Conservation (phyloP, 192 early-diverging fungal genomes). For the Coemansia sp. region DNA sequence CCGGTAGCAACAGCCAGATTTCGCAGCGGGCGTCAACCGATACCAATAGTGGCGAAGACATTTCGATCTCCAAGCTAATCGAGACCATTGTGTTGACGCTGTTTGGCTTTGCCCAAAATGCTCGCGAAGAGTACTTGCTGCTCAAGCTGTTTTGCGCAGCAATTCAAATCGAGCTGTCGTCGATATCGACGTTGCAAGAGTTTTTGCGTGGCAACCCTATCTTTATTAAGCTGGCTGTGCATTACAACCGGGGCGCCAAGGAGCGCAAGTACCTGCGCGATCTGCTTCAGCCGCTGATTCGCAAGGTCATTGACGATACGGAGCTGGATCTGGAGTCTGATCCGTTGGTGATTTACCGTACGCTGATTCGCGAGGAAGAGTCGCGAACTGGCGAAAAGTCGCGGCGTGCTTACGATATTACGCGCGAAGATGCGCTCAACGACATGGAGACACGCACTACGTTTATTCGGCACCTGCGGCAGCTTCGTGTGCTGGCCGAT, state of each 20-base stretch:
- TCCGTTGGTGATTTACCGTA: conserved; percentile 84
- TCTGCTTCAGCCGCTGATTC: conserved; percentile 80
- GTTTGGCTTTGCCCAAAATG: conserved; percentile 97
- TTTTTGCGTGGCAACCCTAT: conserved; percentile 94
- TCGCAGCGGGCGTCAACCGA: conserved; percentile 18
- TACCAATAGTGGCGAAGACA: conserved; percentile 24
- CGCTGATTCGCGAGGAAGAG: conserved; percentile 87
- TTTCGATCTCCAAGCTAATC: conserved; percentile 68
- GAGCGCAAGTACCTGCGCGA: conserved; percentile 89
- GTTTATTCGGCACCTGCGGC: conserved; percentile 69
- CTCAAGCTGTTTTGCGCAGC: conserved; percentile 88
- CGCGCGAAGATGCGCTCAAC: conserved; percentile 74
- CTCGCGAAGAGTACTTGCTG: conserved; percentile 93
- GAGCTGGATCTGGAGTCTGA: conserved; percentile 90
- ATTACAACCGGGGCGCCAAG: conserved; percentile 93
- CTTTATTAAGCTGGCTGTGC: conserved; percentile 95
- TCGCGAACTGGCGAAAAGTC: conserved; percentile 81
- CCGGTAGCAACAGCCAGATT: conserved; percentile 7
- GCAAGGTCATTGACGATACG: conserved; percentile 71
- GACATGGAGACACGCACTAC: conserved; percentile 76
- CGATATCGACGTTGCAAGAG: conserved; percentile 79
- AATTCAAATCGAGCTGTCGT: conserved; percentile 88
- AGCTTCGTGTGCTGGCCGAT: conserved; percentile 79
- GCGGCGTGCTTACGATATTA: conserved; percentile 70
- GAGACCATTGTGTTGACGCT: conserved; percentile 89